These are phyloP conservation scores for Cyclotella baltica DNA, from an alignment of 108 stramenopile genomes.

Conservation along the genomic window DNA sequence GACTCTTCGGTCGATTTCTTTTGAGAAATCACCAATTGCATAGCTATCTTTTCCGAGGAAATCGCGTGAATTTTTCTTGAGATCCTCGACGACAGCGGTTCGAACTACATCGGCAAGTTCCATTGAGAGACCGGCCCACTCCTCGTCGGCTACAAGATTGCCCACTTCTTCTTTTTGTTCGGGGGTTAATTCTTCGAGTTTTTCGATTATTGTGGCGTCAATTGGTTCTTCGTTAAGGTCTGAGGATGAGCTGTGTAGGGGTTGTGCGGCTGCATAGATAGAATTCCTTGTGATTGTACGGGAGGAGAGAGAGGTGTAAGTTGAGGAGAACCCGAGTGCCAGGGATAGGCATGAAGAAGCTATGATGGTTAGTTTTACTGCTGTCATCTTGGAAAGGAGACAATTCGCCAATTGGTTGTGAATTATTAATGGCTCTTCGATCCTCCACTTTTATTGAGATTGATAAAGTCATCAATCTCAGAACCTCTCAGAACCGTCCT, in stretches of 20 bases:
- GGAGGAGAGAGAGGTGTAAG: not conserved
- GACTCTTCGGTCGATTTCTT: conserved; percentile 79
- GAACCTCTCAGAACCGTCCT: too few species aligned
- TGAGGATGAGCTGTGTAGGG: conserved; percentile 5
- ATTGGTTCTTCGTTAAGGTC: not conserved
- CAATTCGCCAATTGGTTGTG: not conserved
- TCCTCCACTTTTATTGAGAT: too few species aligned
- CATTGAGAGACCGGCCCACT: conserved; percentile 81
- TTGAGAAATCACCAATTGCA: conserved; percentile 72
- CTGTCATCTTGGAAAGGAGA: not conserved
- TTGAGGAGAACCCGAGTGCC: not conserved
- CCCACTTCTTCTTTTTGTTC: conserved; percentile 66
- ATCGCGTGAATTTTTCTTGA: conserved; percentile 84
- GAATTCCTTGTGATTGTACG: not conserved
- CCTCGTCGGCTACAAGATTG: conserved; percentile 84
- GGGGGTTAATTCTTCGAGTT: conserved; percentile 21
- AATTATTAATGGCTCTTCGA: too few species aligned
- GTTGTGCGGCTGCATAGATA: not conserved
- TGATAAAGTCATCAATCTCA: too few species aligned
- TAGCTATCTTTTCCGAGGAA: conserved; percentile 80
- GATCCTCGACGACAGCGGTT: conserved; percentile 76
- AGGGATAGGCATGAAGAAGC: not conserved
- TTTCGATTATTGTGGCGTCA: conserved; percentile 4
- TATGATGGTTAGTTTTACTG: not conserved
- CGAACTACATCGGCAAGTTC: conserved; percentile 84